Percentiles rank a stretch among this genome's conserved stretches.
Evolutionary conservation across 2,329 filamentous ascomycete genomes (phyloP).

Genomic region (Macroventuria anomochaeta): DNA sequence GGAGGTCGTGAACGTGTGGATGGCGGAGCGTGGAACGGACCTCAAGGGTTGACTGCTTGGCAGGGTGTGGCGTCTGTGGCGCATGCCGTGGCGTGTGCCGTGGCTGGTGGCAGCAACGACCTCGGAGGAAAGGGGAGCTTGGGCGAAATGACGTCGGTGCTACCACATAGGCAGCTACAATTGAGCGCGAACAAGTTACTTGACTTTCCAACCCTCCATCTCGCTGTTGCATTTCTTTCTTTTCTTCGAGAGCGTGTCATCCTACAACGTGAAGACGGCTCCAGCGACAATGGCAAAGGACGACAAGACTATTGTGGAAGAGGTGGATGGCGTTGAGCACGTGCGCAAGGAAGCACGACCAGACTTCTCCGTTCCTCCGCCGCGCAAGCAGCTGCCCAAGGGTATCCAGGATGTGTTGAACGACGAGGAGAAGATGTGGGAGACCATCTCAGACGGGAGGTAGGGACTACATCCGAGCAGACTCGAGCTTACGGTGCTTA

Average conservation of each 20-base stretch:
- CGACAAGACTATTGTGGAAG: conserved; percentile 32
- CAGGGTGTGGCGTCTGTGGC: conserved; percentile 7
- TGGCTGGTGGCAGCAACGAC: neutral
- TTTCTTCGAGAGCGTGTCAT: neutral
- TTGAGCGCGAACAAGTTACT: neutral
- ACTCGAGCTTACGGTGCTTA: neutral
- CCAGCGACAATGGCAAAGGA: conserved; percentile 47
- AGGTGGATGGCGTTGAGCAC: conserved; percentile 49
- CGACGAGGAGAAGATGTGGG: conserved; percentile 70
- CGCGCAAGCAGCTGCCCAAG: conserved; percentile 60
- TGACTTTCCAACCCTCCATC: neutral
- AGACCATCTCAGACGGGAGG: conserved; percentile 79
- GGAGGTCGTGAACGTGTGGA: conserved; percentile 22
- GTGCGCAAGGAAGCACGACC: conserved; percentile 53
- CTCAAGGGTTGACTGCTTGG: conserved; percentile 26
- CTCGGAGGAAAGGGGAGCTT: conserved; percentile 12
- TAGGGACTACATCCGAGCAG: conserved; percentile 56
- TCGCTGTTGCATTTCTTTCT: neutral
- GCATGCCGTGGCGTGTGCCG: conserved; percentile 5
- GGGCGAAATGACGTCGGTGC: conserved; percentile 17
- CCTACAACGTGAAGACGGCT: neutral
- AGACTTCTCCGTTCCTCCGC: conserved; percentile 57
- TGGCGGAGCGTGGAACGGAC: conserved; percentile 32
- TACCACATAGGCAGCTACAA: conserved; percentile 3
- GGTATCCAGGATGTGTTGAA: conserved; percentile 64